Conservation (phyloP, 2,329 filamentous ascomycete genomes). For the Phaeosphaeriaceae sp. region DNA sequence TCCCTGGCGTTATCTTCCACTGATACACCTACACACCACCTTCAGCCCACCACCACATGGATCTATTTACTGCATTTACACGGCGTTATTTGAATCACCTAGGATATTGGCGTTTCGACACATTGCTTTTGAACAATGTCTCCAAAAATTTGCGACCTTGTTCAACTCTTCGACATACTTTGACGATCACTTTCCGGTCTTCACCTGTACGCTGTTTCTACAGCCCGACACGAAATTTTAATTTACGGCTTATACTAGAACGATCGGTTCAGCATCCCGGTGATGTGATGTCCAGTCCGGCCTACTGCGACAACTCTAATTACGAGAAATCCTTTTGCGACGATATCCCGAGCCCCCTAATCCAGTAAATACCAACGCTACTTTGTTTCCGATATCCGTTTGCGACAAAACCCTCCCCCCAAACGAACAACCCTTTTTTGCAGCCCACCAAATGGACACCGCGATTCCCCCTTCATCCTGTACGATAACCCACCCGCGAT, state of each 20-base stretch:
- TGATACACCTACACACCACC: not conserved
- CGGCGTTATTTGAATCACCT: conserved; percentile 4
- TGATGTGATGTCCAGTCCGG: conserved; percentile 25
- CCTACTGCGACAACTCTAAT: conserved; percentile 14
- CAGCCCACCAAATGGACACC: too few species aligned
- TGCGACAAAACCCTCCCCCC: conserved; percentile 22
- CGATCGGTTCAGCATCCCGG: conserved; percentile 26
- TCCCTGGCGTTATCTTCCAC: not conserved
- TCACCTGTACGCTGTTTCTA: conserved; percentile 17
- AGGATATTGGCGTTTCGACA: conserved; percentile 4
- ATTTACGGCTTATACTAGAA: conserved; percentile 34
- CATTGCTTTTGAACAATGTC: conserved; percentile 11
- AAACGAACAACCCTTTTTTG: conserved; percentile 10
- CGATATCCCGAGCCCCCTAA: conserved; percentile 18
- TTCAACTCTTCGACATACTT: conserved; percentile 11
- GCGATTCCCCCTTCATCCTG: conserved; percentile 9
- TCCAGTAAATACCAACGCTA: conserved; percentile 8
- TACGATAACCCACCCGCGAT: conserved; percentile 4
- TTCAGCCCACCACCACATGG: not conserved
- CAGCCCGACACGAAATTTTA: conserved; percentile 27
- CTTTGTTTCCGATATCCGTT: conserved; percentile 21
- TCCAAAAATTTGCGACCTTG: conserved; percentile 13
- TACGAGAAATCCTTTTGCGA: conserved; percentile 20
- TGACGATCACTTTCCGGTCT: conserved; percentile 20
- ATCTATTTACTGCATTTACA: not conserved